Base-by-base conservation (phyloP, 2,329 filamentous ascomycete species). In the Kalmusia sp. region DNA sequence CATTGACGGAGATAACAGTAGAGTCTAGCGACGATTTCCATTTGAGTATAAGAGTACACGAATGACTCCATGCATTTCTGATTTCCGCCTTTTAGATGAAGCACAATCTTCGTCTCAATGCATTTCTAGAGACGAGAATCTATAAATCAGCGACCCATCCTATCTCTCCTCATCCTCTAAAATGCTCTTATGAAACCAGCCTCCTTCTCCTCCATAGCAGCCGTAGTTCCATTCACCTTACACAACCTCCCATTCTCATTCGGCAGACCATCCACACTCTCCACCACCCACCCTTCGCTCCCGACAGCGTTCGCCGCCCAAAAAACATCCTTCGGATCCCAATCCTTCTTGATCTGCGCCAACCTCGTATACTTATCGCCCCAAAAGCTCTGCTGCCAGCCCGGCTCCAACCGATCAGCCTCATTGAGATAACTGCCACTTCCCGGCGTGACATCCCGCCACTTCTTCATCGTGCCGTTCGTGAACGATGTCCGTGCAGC, bases 331-430 rank as follows among this genome's bases (percentile, higher is more conserved):
- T 56, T 58, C 22, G 51, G 35, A 50, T 67, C 63, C 28, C 27
- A 40, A 12, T 60, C 53, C 38, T 58, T 46, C 55, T 67, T 67
- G 19, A 67, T 63, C 12, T 43, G 21, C 30, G 59, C 45, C 33
- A 67, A 44, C 27, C 39, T 55, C 6, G 47, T 45, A 48, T 67
- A 67, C 17, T 67, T 64, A 22, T 57, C 50, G 1, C 73, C 76
- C 67, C 69, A 77, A 53, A 76, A 78, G 11, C 68, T 67, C 28
- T 64, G 21, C 49, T 74, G 69, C 55, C 71, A 76, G 15, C 65
- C 63, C 15, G 71, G 65, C 48, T 76, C 72, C 25, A 70, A 62
- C 1, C 66, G 61, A 62, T 76, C 67, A 3, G 71, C 72, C 49
- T 71, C 67, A 44, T 75, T 75, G 35, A 72, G 12, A 52, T 75